These are phyloP conservation scores for Nakazawaea ishiwadae DNA, from an alignment of 805 yeast genomes.

Conservation along the genomic window DNA sequence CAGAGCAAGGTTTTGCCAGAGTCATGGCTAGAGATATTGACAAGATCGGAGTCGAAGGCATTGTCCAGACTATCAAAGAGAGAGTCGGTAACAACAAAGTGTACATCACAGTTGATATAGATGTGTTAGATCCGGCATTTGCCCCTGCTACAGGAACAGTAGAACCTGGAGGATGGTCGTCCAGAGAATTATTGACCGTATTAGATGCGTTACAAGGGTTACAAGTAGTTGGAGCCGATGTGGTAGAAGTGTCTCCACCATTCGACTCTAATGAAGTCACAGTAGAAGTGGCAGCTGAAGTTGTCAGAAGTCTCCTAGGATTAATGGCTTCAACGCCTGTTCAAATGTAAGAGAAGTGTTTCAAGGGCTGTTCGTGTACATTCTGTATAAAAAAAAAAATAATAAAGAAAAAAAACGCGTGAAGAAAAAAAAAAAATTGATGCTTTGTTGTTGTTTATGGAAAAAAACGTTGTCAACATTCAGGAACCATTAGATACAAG, in stretches of 20 bases:
- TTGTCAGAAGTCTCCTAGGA: conserved; percentile 14
- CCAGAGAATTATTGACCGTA: conserved; percentile 39
- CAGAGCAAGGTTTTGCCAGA: conserved; percentile 42
- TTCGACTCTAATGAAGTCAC: conserved; percentile 31
- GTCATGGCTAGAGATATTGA: conserved; percentile 46
- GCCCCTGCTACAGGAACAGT: conserved; percentile 53
- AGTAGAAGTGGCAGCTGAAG: conserved; percentile 33
- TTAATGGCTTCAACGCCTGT: conserved; percentile 4
- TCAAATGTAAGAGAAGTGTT: not conserved
- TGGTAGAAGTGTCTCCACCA: conserved; percentile 46
- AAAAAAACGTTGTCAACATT: not conserved
- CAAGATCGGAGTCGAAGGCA: conserved; percentile 31
- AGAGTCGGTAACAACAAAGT: conserved; percentile 37
- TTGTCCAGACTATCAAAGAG: conserved; percentile 29
- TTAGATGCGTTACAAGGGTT: conserved; percentile 40
- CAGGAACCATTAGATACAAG: not conserved
- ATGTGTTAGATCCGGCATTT: conserved; percentile 44
- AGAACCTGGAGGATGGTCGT: conserved; percentile 49
- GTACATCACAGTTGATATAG: conserved; percentile 45
- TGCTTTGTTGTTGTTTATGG: not conserved
- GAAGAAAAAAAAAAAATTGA: not conserved
- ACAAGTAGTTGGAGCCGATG: conserved; percentile 44
- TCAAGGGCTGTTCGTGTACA: not conserved
- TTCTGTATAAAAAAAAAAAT: not conserved
- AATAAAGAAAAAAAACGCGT: conserved; percentile 3